Base-by-base conservation (phyloP, 2,329 filamentous ascomycete genomes). In the Colletotrichum cuscutae region DNA sequence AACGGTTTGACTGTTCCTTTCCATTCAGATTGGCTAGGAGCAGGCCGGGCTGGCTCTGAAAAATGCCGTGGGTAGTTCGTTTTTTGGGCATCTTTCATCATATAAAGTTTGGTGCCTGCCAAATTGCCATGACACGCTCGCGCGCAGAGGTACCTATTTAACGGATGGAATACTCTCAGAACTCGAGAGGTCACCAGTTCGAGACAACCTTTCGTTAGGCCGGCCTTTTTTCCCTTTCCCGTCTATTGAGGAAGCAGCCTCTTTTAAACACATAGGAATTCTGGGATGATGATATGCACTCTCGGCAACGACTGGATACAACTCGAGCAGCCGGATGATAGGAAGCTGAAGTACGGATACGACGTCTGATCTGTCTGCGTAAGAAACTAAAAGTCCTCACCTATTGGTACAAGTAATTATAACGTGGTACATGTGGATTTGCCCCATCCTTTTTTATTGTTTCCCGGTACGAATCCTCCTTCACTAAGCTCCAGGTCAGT, bases 401-500 rank as follows among this genome's bases (percentile, higher is more conserved):
- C 72, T 74, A 74, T 58, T 73, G 59, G 57, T 73, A 74, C 72
- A 74, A 72, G 35, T 57, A 58, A 60, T 63, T 59, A 66, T 67
- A 65, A 73, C 69, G 69, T 53, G 70, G 28, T 74, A 74, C 73
- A 73, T 74, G 65, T 58, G 62, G 56, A 30, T 60, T 65, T 73
- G 54, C 61, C 61, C 49, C 24, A 35, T 42, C 30, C 42, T 65
- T 37, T 42, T 64, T 54, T 53, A 19, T 42, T 42, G 13, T 42
- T 52, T 61, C 5, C 73, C 65, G 49, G 42, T 56, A 37, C 46
- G 26, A 30, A 19, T 66, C 62, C 64, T 71, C 57, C 37, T 42
- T 69, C 57, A 42, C 72, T 74, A 65, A 72, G 73, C 77, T 77
- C 76, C 72, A 75, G 77, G 80, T 80, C 80, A 82, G 78, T 77